These are phyloP conservation scores for Thuja plicata DNA, from an alignment of 83 land plant species.

Conservation along the genomic window DNA sequence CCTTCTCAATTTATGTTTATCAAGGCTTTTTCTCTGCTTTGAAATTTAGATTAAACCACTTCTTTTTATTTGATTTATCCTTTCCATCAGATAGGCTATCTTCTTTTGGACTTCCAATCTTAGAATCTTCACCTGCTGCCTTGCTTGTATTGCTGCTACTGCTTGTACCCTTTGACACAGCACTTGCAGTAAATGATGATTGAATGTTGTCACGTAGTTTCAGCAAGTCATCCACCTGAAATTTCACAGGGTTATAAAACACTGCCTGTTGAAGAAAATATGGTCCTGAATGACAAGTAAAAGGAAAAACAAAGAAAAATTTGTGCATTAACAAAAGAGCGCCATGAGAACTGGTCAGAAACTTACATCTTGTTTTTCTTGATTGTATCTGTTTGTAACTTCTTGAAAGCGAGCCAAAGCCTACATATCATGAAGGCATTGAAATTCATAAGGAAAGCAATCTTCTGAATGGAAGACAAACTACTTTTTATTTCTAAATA, in stretches of 20 bases:
- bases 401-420: slow-evolving; percentile 86
- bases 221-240: slow-evolving; percentile 88
- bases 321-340: neutral
- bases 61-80: slow-evolving; percentile 76
- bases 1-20: neutral
- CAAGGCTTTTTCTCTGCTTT: slow-evolving; percentile 34
- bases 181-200: slow-evolving; percentile 61
- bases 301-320: neutral
- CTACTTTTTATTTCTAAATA: slow-evolving; percentile 1
- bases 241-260: slow-evolving; percentile 4
- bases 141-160: slow-evolving; percentile 52
- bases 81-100: slow-evolving; percentile 52
- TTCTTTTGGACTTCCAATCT: slow-evolving; percentile 45
- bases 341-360: neutral
- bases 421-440: slow-evolving; percentile 42
- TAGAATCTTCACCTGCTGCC: slow-evolving; percentile 49
- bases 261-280: neutral
- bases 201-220: slow-evolving; percentile 85
- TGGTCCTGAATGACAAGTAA: neutral
- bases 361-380: slow-evolving; percentile 89
- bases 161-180: slow-evolving; percentile 23
- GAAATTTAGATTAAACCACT: slow-evolving; percentile 76
- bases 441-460: neutral
- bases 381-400: slow-evolving; percentile 73
- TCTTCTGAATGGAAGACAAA: neutral